These are phyloP conservation scores for Chrysoporthe deuterocubensis DNA, from an alignment of 2,329 filamentous ascomycete species.

Conservation along the genomic window DNA sequence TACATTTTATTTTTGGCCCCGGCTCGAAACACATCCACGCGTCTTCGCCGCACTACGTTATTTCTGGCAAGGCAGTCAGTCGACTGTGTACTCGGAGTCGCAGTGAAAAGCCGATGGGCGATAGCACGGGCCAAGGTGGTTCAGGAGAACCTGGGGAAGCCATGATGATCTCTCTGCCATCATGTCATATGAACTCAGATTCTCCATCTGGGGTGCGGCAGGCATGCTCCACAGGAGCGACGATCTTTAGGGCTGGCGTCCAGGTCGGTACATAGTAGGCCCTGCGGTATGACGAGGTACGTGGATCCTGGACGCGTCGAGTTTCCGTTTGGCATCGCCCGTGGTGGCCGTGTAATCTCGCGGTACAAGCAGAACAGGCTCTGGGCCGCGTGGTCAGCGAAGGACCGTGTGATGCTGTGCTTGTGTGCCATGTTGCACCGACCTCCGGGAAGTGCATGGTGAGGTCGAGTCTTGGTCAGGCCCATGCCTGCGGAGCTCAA, in stretches of 20 bases:
- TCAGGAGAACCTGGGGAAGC: slow-evolving; percentile 13
- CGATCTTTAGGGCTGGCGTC: slow-evolving; percentile 11
- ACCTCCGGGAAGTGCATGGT: slow-evolving; percentile 11
- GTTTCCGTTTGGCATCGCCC: background rate
- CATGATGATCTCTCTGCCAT: slow-evolving; percentile 7
- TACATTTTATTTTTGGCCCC: background rate
- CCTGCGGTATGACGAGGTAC: slow-evolving; percentile 20
- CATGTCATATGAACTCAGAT: slow-evolving; percentile 11
- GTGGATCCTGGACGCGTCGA: slow-evolving; percentile 12
- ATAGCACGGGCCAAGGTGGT: background rate
- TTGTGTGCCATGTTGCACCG: slow-evolving; percentile 19
- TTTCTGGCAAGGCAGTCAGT: background rate
- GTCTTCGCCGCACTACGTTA: background rate
- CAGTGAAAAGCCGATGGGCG: background rate
- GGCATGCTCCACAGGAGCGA: slow-evolving; percentile 10
- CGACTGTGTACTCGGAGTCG: background rate
- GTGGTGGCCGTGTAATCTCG: background rate
- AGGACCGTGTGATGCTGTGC: background rate
- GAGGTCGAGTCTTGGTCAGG: slow-evolving; percentile 4
- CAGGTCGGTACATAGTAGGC: background rate
- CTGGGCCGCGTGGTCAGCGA: background rate
- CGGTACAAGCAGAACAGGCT: background rate
- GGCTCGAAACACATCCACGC: slow-evolving; percentile 5
- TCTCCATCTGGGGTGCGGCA: slow-evolving; percentile 4
- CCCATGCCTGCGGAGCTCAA: slow-evolving; percentile 3